Evolutionary conservation across 192 early-diverging fungal species (phyloP).

Genomic region (Backusella parvicylindrica): DNA sequence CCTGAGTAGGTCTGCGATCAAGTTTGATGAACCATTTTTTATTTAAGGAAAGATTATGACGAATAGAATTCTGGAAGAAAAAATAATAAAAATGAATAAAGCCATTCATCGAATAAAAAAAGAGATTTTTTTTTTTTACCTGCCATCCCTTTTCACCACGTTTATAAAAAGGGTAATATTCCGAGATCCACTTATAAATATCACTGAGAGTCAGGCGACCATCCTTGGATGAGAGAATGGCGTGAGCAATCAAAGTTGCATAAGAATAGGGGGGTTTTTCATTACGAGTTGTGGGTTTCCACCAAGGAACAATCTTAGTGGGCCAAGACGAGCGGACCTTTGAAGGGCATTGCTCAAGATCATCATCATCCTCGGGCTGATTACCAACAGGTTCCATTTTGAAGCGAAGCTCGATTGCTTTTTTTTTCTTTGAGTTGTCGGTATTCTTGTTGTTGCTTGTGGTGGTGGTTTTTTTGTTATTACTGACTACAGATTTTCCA

Average conservation of each 20-base stretch:
- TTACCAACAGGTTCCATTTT: constrained; percentile 22
- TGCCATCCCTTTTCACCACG: constrained; percentile 72
- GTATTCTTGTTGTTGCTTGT: too few species aligned
- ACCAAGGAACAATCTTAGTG: constrained; percentile 20
- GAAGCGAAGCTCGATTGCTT: constrained; percentile 8
- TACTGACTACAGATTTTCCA: neutral
- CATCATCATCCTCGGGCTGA: constrained; percentile 20
- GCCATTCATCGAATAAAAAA: neutral
- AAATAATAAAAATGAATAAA: neutral
- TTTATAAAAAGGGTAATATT: constrained; percentile 67
- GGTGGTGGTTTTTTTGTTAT: neutral
- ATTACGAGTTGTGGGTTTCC: constrained; percentile 16
- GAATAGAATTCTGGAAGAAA: constrained; percentile 71
- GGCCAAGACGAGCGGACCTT: constrained; percentile 13
- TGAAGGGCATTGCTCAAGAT: constrained; percentile 15
- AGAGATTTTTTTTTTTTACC: too few species aligned
- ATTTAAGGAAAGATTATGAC: constrained; percentile 87
- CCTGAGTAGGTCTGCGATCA: constrained; percentile 56
- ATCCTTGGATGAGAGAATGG: constrained; percentile 59
- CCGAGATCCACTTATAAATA: constrained; percentile 80
- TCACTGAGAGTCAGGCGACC: constrained; percentile 72
- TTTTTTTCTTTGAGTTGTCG: neutral
- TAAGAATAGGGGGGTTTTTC: constrained; percentile 76
- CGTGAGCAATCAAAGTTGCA: constrained; percentile 77
- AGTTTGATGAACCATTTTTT: constrained; percentile 69